Base-by-base conservation (phyloP, 2,329 filamentous ascomycete genomes). In the Parafenestella ontariensis region DNA sequence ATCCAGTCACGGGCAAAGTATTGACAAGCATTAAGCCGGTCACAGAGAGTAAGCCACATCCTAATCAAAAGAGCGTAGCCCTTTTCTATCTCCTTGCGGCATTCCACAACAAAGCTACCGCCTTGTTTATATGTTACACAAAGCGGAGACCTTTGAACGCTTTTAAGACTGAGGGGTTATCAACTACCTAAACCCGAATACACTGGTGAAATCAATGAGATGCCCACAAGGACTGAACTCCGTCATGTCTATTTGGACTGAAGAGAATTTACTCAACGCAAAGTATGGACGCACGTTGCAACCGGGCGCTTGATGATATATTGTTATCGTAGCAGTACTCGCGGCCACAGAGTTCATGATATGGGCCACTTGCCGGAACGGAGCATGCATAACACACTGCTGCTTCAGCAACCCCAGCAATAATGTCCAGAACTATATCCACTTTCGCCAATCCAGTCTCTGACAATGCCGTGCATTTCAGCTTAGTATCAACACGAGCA, bases 401-500 rank as follows among this genome's bases (percentile, higher is more conserved):
- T 40, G 41, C 24, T 26, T 43, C 17, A 26, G 23, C 13, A 15
- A 42, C 21, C n/a, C 3, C 17, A 17, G 6, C n/a, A n/a, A n/a
- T n/a, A n/a, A 24, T 28, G 18, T 34, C n/a, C 36, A 49, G 42
- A 50, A 34, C 26, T 29, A 46, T 26, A 51, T n/a, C 49, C 33
- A 20, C 26, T 37, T 29, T 52, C 26, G 44, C 52, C 48, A 26
- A 43, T 52, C 28, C 52, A 45, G 37, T 39, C 42, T n/a, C 45
- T 33, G 36, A 52, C 50, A 46, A 33, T 28, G 36, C 26, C 39
- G 37, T 40, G 42, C 37, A 49, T 43, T 33, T 49, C 20, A 42
- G 46, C 57, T 55, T 55, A 39, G 47, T 49, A 40, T 37, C 29
- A 24, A 28, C 51, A 52, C 43, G 59, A 46, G 23, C 58, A 42